Evolutionary conservation across 352 stramenopile genomes (phyloP).

Genomic region (Phytophthora macrochlamydospora): DNA sequence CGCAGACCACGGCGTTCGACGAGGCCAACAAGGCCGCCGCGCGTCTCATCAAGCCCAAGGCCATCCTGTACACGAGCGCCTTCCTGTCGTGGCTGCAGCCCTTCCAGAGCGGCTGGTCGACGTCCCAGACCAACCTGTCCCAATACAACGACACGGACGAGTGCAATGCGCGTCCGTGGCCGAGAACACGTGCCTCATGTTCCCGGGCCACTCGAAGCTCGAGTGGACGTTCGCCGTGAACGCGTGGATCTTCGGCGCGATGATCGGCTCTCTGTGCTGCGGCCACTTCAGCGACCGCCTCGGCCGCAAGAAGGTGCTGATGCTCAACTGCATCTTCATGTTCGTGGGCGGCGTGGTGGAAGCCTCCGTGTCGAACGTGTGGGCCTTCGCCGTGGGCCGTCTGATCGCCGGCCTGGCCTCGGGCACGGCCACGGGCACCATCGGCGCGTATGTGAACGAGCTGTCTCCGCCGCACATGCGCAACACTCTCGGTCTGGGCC

Average conservation of each 20-base stretch:
- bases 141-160: slow-evolving; percentile 5
- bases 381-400: slow-evolving; percentile 33
- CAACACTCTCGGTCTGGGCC: slow-evolving; percentile 15
- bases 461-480: slow-evolving; percentile 13
- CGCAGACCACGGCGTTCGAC: slow-evolving; percentile 8
- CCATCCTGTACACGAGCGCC: slow-evolving; percentile 2
- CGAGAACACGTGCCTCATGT: slow-evolving; percentile 13
- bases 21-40: slow-evolving; percentile 20
- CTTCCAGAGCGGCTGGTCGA: slow-evolving; percentile 3
- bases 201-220: slow-evolving; percentile 1
- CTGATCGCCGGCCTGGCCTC: slow-evolving; percentile 38
- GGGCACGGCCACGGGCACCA: slow-evolving; percentile 18
- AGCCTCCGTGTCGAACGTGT: slow-evolving; percentile 14
- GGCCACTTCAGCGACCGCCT: slow-evolving; percentile 34
- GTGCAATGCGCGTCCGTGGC: slow-evolving; percentile 16
- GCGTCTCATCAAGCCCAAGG: slow-evolving; percentile 4
- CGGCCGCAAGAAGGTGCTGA: slow-evolving; percentile 27
- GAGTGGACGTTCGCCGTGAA: slow-evolving; percentile 17
- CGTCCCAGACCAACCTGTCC: slow-evolving; percentile 1
- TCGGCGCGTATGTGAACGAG: slow-evolving; percentile 24
- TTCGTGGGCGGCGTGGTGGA: slow-evolving; percentile 32
- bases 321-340: slow-evolving; percentile 34
- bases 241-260: slow-evolving; percentile 21
- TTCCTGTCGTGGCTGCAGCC: slow-evolving; percentile 2
- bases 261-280: slow-evolving; percentile 35